Evolutionary conservation across 805 yeast genomes (phyloP).

Genomic region (Ascoidea tarda): DNA sequence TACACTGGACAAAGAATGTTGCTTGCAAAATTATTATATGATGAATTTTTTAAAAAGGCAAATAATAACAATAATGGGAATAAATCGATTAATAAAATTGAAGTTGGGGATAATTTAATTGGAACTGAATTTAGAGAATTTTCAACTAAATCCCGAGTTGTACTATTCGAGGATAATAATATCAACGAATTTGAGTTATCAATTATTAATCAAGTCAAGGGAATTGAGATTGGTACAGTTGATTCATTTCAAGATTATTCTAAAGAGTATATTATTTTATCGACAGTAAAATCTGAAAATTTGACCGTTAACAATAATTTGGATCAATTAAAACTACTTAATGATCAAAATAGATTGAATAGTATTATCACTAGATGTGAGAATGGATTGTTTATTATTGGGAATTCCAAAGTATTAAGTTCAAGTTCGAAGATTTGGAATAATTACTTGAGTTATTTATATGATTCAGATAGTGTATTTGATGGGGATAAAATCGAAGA

Average conservation of each 20-base stretch:
- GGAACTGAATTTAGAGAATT: slow-evolving; percentile 1
- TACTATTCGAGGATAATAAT: slow-evolving; percentile 10
- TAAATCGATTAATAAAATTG: background rate
- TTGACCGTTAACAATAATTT: background rate
- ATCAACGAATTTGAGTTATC: slow-evolving; percentile 17
- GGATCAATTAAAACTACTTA: slow-evolving; percentile 7
- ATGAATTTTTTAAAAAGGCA: slow-evolving; percentile 2
- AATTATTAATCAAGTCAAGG: slow-evolving; percentile 25
- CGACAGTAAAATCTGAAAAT: slow-evolving; percentile 24
- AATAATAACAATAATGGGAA: background rate
- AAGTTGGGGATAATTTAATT: background rate
- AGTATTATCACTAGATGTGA: slow-evolving; percentile 32
- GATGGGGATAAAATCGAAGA: slow-evolving; percentile 3
- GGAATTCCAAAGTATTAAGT: slow-evolving; percentile 20
- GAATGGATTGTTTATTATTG: slow-evolving; percentile 28
- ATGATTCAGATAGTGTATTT: slow-evolving; percentile 7
- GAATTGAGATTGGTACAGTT: slow-evolving; percentile 15
- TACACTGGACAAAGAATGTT: slow-evolving; percentile 42
- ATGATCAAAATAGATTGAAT: slow-evolving; percentile 25
- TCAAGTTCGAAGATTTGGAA: slow-evolving; percentile 3
- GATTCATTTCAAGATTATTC: slow-evolving; percentile 34
- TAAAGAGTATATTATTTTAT: slow-evolving; percentile 25
- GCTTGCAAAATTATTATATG: slow-evolving; percentile 4
- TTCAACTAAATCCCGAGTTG: slow-evolving; percentile 3
- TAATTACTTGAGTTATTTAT: slow-evolving; percentile 8